Evolutionary conservation across 495 filamentous ascomycete species (phyloP), one percentile per base, ranked within the genome.

Genomic region (Tuber microsphaerosporum): DNA sequence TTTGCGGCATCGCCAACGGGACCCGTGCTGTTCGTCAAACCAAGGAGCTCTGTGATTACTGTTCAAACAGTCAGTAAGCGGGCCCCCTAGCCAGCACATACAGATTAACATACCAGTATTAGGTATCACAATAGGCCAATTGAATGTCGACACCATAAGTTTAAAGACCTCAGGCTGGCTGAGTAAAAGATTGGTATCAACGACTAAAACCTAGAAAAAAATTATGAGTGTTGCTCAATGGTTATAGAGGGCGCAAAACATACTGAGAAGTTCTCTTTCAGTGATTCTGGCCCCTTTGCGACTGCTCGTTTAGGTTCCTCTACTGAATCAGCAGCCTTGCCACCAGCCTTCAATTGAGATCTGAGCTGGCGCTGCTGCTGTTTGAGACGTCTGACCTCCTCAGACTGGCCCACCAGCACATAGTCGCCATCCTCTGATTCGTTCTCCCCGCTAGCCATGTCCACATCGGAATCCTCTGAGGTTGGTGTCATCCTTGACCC

Each of bases 11-110:
- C 73, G 5, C 76, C 76, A 19, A 82, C 81, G 8, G 61, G 69
- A 16, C 74, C 74, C 43, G 81, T 43, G 45, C 78, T 82, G 37
- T 79, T 82, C 42, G 73, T 74, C 61, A 83, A 61, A 5, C 81
- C 81, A 7, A 79, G 61, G 6, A 83, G 74, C 26, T 83, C 81
- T 16, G 81, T 83, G 39, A 83, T 81, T 20, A 82, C 81, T 83
- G 65, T 70, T 34, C 56, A 31, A 34, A 45, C 20, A 37, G 37
- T 69, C n/a, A 76, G 72, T 75, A n/a, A 75, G 74, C 34, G 76
- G 76, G 74, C 22, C 5, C 48, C 43, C 22, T 19, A 34, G 8
- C 42, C 26, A 43, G n/a, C 65, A 34, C 19, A 39, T 12, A 5
- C 14, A 31, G 46, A 19, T 41, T n/a, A 34, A 73, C 81, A 73